Base-by-base conservation (phyloP, 257 asterid species). In the Leonotis leonurus region DNA sequence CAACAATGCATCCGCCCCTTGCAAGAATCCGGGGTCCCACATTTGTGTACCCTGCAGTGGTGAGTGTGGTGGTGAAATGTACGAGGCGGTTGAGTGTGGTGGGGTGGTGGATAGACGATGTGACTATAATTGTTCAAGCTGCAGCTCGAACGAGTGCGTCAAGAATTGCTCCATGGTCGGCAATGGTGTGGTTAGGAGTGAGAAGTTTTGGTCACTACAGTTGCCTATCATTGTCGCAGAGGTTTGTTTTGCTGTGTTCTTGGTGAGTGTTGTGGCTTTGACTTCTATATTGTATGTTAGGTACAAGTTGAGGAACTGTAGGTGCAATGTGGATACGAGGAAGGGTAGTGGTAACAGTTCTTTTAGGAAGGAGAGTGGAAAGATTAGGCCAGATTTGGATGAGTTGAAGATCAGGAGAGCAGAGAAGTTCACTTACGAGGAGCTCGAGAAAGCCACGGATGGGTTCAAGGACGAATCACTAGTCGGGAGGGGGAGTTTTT, bases 401-500 rank as follows among this genome's bases (percentile, higher is more conserved):
- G 96, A 90, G 49, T 59, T 88, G 17, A 85, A 80, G 68, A 80
- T 88, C 48, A 79, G 87, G 76, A 77, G 98, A 64, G 96, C 96
- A 55, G 86, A 84, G 39, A 82, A 73, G 86, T 90, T 87, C 45
- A 67, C 77, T 8, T 90, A 88, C 30, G 89, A 80, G 39, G 95
- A 88, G 48, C 95, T 90, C 1, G 91, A 90, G 51, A 73, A 75
- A 57, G 96, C 98, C 32, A 78, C 95, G 0, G 77, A 70, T 0
- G 88, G 95, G 10, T 90, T 90, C 59, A 79, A 85, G 61, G 94
- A 90, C 49, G 96, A 88, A 66, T 74, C 95, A 0, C 73, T 83
- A 4, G 91, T 90, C 6, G 98, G 98, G 36, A 85, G 81, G 68
- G 98, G 98, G 43, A 90, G 96, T 32, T 90, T 90, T 59, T 88